phyloP scores from a whole-genome alignment of 495 filamentous ascomycete genomes.

The Schizothecium vesticola region DNA sequence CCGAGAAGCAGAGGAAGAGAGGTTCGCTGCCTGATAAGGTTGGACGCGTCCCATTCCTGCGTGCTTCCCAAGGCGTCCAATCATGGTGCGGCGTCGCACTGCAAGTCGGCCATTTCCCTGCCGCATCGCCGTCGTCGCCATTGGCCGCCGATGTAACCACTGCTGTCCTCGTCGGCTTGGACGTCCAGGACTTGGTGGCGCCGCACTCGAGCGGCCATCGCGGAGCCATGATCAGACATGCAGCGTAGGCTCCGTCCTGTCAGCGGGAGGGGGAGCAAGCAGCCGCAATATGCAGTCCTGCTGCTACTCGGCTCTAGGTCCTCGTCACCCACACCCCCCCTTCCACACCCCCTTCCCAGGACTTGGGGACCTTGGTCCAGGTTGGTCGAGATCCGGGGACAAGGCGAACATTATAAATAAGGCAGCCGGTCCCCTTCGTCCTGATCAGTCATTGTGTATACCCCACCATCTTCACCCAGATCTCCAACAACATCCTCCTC shows the following conservation, averaged over 20 bases:
- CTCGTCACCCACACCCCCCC: not conserved
- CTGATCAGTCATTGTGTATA: not conserved
- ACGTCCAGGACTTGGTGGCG: not conserved
- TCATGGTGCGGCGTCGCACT: constrained; percentile 9
- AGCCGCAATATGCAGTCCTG: not conserved
- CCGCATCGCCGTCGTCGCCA: not conserved
- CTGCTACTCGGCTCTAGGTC: not conserved
- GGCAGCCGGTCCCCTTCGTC: not conserved
- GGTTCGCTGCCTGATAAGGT: constrained; percentile 20
- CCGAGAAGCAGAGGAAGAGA: not conserved
- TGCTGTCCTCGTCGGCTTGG: not conserved
- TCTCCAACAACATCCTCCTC: not conserved
- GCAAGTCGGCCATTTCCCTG: not conserved
- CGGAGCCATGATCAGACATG: not conserved
- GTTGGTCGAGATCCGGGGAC: not conserved
- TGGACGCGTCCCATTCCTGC: constrained; percentile 2
- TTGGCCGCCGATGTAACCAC: not conserved
- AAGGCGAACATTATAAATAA: not conserved
- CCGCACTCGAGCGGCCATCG: not conserved
- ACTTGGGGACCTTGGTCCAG: not conserved
- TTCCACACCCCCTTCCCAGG: not conserved
- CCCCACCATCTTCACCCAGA: not conserved
- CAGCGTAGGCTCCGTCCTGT: not conserved
- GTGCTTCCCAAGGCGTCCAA: constrained; percentile 18
- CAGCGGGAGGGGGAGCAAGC: not conserved